Base-by-base conservation (phyloP, 192 early-diverging fungal species). In the Entomortierella lignicola region DNA sequence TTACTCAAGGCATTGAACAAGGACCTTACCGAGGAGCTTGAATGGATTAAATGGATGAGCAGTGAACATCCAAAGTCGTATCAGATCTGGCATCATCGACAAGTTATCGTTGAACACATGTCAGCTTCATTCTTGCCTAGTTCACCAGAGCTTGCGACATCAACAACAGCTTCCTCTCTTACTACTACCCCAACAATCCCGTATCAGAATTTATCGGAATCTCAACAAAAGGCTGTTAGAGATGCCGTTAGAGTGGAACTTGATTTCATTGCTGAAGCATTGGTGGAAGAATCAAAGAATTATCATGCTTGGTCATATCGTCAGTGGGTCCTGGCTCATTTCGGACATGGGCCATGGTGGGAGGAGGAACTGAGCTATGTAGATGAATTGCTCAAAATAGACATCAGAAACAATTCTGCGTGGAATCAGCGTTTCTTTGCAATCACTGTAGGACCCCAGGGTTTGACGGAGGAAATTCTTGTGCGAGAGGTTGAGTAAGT, bases 291-390 rank as follows among this genome's bases (percentile, higher is more conserved):
- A 53, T 88, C 94, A 23, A 99, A 99, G 80, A 99, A 99, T 82
- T 99, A 99, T 77, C 98, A 99, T 82, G 95, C 94, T 0, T 99
- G 98, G 98, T 89, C 92, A 2, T 98, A 99, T 77, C 89, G 97
- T 44, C 97, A 99, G 81, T 98, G 96, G 96, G 84, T 98, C 21
- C 85, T 98, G 8, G 77, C 62, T 21, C 82, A 80, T 23, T 98
- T 95, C 70, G 82, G 85, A 25, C 59, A 89, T 5, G 75, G 75
- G 2, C 68, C 75, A 7, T 79, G 75, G 75, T 99, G 96, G 96
- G 82, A 89, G 34, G 81, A 84, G 25, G 97, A 99, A 80, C 68
- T 96, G 29, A 55, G 32, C 11, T 96, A 93, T 72, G 80, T 93
- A 2, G 85, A 95, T n/a, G 80, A 87, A 6, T 74, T 94, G 69